Base-by-base conservation (phyloP, 2,329 filamentous ascomycete genomes). In the Fusarium nelsonii region DNA sequence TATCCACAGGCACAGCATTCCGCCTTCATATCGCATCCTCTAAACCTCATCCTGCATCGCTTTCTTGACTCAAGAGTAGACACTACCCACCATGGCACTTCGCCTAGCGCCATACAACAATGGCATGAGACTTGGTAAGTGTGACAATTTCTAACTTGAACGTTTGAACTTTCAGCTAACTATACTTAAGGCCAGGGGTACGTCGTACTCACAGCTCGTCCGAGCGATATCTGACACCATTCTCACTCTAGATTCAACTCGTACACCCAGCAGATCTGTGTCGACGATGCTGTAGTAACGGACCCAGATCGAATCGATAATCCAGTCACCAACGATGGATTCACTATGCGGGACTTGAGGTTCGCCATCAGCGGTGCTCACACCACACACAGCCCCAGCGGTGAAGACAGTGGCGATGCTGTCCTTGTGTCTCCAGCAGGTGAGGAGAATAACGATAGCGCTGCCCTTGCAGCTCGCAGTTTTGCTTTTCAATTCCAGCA, bases 111-210 rank as follows among this genome's bases (percentile, higher is more conserved):
- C 51, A 8, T 55, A 55, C 12, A 55, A 55, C 23, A 55, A 55
- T 55, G 32, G 51, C 51, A 55, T 55, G 51, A 44, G 51, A 52
- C 51, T 45, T 8, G 49, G 48, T 40, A 40, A 39, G 46, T 8
- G 8, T 34, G 30, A 20, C 10, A 14, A 14, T 12, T 4, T 40
- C 3, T 20, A 1, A 3, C 37, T 23, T 40, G 4, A 6, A 8
- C 18, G 7, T 4, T 34, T 9, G 30, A 33, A 48, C n/a, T 16
- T 20, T 14, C 10, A 7, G 18, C 44, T 48, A 34, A 48, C 9
- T 11, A 8, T 11, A 23, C 1, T 14, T 4, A 6, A 16, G 51
- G 51, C 4, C 51, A 54, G 23, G 51, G 51, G 51, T 53, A 53
- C 2, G 39, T 18, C 2, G 6, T 3, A 43, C 18, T 5, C 4